Conservation (phyloP, 2,329 filamentous ascomycete species). For the Atkinsonella hypoxylon region DNA sequence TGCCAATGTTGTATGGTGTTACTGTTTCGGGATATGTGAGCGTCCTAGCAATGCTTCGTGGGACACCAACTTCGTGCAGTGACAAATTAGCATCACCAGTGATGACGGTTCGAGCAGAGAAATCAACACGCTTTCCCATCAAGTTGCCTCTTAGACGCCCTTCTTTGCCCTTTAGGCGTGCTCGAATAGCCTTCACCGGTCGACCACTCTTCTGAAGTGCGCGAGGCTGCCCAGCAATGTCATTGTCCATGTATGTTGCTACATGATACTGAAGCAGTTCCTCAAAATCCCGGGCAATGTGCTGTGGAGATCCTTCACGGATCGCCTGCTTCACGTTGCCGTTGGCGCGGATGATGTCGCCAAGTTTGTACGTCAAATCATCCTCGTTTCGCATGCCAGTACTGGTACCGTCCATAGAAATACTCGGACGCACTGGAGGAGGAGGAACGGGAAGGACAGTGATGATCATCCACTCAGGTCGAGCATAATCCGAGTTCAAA, state of each 20-base stretch:
- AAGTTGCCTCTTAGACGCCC: constrained; percentile 94
- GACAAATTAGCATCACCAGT: constrained; percentile 96
- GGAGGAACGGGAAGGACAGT: constrained; percentile 92
- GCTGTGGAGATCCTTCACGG: constrained; percentile 79
- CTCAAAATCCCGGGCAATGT: constrained; percentile 86
- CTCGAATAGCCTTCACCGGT: constrained; percentile 91
- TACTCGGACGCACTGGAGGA: constrained; percentile 89
- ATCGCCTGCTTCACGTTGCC: constrained; percentile 86
- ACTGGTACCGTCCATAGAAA: constrained; percentile 89
- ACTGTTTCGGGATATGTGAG: constrained; percentile 96
- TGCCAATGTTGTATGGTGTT: constrained; percentile 94
- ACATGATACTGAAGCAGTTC: constrained; percentile 92
- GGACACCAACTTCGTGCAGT: constrained; percentile 93
- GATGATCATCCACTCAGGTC: constrained; percentile 96
- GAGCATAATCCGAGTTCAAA: constrained; percentile 85
- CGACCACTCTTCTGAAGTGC: constrained; percentile 94
- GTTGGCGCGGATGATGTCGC: constrained; percentile 96
- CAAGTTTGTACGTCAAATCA: constrained; percentile 97
- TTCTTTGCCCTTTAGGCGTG: constrained; percentile 97
- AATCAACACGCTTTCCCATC: constrained; percentile 99
- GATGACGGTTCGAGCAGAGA: constrained; percentile 98
- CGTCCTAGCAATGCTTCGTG: constrained; percentile 81
- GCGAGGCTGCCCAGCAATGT: constrained; percentile 90
- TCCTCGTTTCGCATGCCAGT: constrained; percentile 92
- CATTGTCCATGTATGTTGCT: constrained; percentile 99